Percentiles rank a stretch among this genome's conserved stretches.
phyloP scores from a whole-genome alignment of 306 rosid genomes.

The Pueraria montana region DNA sequence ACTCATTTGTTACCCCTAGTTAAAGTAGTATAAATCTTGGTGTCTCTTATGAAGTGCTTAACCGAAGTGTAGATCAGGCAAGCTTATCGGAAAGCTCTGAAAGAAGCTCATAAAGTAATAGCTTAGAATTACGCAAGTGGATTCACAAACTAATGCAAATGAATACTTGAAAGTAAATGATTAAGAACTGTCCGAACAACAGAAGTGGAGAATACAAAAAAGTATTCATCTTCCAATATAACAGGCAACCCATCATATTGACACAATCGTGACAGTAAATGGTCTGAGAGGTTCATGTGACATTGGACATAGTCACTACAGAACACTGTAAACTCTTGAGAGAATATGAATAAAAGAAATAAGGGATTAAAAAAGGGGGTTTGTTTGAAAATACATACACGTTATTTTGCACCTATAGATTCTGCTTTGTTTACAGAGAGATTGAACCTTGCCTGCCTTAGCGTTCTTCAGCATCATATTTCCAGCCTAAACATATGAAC shows the following conservation, averaged over 20 bases:
- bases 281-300: neutral
- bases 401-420: no score
- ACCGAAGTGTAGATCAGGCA: neutral
- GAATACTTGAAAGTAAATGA: neutral
- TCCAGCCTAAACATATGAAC: slow-evolving; percentile 27
- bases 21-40: no score
- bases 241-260: slow-evolving; percentile 5
- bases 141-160: slow-evolving; percentile 4
- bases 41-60: no score
- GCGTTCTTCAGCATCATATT: slow-evolving; percentile 35
- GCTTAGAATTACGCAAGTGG: neutral
- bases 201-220: neutral
- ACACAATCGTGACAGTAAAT: slow-evolving; percentile 6
- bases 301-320: slow-evolving; percentile 18
- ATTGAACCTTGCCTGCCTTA: slow-evolving; percentile 38
- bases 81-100: neutral
- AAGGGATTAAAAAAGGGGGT: slow-evolving; percentile 17
- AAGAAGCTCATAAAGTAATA: no score
- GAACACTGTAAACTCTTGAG: slow-evolving; percentile 25
- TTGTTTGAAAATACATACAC: slow-evolving; percentile 29
- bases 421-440: slow-evolving; percentile 37
- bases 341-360: neutral
- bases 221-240: slow-evolving; percentile 12
- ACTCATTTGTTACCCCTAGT: no score
- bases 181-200: neutral